Evolutionary conservation across 2,329 filamentous ascomycete genomes (phyloP), one percentile per base, ranked within the genome.

Genomic region (Diaporthe sp.): DNA sequence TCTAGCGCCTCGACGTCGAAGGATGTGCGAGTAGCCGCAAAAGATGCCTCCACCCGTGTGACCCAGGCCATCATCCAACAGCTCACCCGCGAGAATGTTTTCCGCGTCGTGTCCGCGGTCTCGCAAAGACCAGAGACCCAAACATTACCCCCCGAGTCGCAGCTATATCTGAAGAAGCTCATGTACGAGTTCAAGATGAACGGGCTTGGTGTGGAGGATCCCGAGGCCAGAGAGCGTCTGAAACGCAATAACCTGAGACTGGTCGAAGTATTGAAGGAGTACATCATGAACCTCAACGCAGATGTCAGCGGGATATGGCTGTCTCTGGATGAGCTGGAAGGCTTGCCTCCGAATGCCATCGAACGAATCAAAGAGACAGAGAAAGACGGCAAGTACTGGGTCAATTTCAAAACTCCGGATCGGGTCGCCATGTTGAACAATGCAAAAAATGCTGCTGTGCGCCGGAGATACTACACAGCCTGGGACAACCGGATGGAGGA

Each of bases 221-320:
- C 8, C 5, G 34, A 60, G 34, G 57, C 57, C 4, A 60, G 17
- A 8, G 57, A 60, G 20, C 25, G 34, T n/a, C 10, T 60, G 34
- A 60, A 39, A n/a, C 7, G 22, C 3, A 1, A 60, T 2, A 60
- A 60, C 20, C 20, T 60, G 20, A 0, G 57, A 3, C 57, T 60
- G 4, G 57, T 60, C 22, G 57, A 60, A 22, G 57, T 60, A 3
- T 39, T 60, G 57, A 60, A 20, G 12, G 57, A 60, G 22, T 60
- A 60, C 57, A 60, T 60, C 34, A 34, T 22, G 57, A 60, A 60
- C 15, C 57, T 60, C 57, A 60, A 60, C 34, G 57, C 57, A 9
- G 57, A 60, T 6, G 57, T 39, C 57, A 60, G 57, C 22, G 57
- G 57, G 4, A 37, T 60, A 4, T 60, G 57, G 57, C 22, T 60